Conservation (phyloP, 2,329 filamentous ascomycete species). For the Fusarium redolens region DNA sequence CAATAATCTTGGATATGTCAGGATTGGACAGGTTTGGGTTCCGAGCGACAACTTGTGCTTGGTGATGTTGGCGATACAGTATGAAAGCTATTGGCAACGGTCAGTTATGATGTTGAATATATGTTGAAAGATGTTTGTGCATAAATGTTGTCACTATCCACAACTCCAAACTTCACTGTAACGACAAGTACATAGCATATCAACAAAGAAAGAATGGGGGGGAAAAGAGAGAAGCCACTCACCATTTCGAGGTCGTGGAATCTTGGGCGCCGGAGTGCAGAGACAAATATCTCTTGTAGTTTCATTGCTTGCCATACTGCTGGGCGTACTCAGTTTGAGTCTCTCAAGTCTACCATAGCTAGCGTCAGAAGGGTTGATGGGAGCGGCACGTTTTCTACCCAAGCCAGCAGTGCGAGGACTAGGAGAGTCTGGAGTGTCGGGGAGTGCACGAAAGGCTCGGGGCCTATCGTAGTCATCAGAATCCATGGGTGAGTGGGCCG, state of each 20-base stretch:
- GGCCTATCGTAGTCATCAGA: conserved; percentile 39
- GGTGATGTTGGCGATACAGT: conserved; percentile 93
- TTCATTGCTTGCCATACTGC: conserved; percentile 46
- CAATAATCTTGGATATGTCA: conserved; percentile 97
- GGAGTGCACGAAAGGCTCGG: conserved; percentile 32
- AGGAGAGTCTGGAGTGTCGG: conserved; percentile 42
- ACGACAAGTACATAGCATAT: neutral
- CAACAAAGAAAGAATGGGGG: conserved; percentile 27
- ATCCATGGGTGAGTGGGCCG: conserved; percentile 40
- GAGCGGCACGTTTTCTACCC: conserved; percentile 58
- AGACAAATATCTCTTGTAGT: conserved; percentile 63
- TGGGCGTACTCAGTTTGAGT: conserved; percentile 45
- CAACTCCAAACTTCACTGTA: conserved; percentile 4
- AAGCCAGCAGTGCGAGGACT: conserved; percentile 41
- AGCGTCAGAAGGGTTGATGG: conserved; percentile 59
- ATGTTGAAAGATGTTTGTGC: neutral
- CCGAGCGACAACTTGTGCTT: conserved; percentile 81
- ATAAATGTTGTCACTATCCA: conserved; percentile 7
- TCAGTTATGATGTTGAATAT: conserved; percentile 38
- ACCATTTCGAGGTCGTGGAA: conserved; percentile 70
- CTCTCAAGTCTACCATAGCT: conserved; percentile 51
- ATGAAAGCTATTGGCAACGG: conserved; percentile 81
- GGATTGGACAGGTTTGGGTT: conserved; percentile 94
- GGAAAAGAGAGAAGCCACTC: conserved; percentile 48
- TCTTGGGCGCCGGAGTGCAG: conserved; percentile 67